phyloP scores from a whole-genome alignment of 352 stramenopile species.

The Phytophthora capsici region DNA sequence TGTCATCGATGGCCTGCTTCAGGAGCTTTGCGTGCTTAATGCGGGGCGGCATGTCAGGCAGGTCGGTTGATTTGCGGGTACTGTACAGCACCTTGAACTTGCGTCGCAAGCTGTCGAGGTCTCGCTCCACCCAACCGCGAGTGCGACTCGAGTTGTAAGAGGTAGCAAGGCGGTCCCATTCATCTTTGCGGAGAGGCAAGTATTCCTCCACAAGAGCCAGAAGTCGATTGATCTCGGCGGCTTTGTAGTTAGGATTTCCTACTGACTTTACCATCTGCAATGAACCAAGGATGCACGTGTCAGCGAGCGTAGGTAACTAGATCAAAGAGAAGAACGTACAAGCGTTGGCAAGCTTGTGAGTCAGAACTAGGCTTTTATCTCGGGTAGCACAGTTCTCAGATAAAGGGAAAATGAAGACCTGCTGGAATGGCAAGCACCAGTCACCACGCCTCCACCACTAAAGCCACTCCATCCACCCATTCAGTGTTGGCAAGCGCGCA shows the following conservation, averaged over 20 bases:
- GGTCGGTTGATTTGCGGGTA: constrained; percentile 1
- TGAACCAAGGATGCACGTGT: no score
- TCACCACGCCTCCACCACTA: no score
- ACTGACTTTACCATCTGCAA: background rate
- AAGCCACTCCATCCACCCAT: no score
- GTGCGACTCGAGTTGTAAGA: background rate
- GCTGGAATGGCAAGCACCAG: no score
- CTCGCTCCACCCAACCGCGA: background rate
- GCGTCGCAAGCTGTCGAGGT: constrained; percentile 9
- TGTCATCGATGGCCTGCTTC: constrained; percentile 7
- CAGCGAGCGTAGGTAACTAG: no score
- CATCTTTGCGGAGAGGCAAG: background rate
- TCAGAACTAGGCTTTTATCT: no score
- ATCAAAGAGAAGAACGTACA: no score
- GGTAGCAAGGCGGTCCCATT: background rate
- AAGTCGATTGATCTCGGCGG: background rate
- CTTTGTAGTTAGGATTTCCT: background rate
- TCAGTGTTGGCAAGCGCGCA: no score
- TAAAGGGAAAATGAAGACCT: no score
- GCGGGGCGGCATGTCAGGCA: background rate
- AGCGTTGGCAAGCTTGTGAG: no score
- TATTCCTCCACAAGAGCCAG: background rate
- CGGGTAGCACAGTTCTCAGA: no score
- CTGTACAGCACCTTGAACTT: constrained; percentile 14
- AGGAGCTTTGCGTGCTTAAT: background rate